Conservation (phyloP, 139 green algal species). For the Helicosporidium sp. region DNA sequence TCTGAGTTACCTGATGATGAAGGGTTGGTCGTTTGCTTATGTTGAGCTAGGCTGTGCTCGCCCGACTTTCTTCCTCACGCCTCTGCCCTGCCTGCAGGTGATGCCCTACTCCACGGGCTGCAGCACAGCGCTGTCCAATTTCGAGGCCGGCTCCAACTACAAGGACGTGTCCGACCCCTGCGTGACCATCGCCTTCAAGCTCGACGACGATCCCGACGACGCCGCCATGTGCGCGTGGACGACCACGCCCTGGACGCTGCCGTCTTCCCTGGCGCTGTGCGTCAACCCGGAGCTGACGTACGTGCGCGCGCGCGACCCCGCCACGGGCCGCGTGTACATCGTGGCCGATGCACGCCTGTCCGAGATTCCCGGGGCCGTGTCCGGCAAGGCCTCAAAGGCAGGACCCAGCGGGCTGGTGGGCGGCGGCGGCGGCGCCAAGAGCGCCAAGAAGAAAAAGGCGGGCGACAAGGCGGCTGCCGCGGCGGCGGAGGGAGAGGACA, state of each 20-base stretch:
- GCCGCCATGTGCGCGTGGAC: constrained; percentile 86
- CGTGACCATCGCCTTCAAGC: constrained; percentile 56
- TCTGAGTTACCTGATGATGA: neutral
- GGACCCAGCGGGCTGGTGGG: no score
- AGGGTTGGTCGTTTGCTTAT: neutral
- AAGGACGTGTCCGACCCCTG: constrained; percentile 57
- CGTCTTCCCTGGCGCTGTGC: constrained; percentile 91
- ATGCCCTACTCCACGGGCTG: constrained; percentile 96
- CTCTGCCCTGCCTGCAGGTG: constrained; percentile 43
- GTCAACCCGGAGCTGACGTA: constrained; percentile 84
- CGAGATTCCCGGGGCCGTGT: constrained; percentile 64
- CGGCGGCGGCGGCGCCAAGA: constrained; percentile 24
- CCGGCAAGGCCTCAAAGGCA: constrained; percentile 43
- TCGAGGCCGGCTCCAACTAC: constrained; percentile 97
- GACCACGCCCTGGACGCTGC: constrained; percentile 96
- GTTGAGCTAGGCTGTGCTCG: neutral
- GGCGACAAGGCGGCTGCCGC: neutral
- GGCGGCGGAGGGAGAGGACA: no score
- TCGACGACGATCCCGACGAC: constrained; percentile 48
- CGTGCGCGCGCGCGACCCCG: constrained; percentile 51
- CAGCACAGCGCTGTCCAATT: constrained; percentile 88
- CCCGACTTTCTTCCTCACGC: no score
- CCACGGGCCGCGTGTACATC: constrained; percentile 63
- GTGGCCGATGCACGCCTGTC: constrained; percentile 63
- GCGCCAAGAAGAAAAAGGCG: constrained; percentile 32